phyloP scores from a whole-genome alignment of 306 rosid genomes.

The Sicyos edulis region DNA sequence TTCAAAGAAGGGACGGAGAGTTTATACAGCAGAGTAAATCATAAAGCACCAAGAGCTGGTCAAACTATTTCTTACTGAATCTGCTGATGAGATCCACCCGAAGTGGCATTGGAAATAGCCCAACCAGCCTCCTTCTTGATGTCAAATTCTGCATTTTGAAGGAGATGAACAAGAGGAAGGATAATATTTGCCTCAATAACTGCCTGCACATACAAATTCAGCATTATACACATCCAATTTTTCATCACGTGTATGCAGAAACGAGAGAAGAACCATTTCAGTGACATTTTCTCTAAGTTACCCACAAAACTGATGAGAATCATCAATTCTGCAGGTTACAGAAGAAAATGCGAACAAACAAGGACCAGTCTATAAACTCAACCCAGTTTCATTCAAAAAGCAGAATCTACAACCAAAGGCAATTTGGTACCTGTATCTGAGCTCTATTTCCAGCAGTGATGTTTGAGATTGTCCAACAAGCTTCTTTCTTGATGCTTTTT shows the following conservation, averaged over 20 bases:
- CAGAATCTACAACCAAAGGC: conserved; percentile 6
- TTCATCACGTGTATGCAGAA: not conserved
- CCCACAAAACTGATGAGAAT: not conserved
- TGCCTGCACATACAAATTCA: conserved; percentile 36
- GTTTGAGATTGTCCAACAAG: conserved; percentile 70
- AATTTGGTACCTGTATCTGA: conserved; percentile 52
- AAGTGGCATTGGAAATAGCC: conserved; percentile 69
- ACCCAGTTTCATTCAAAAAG: not conserved
- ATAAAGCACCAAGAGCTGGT: not conserved
- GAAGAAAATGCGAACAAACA: not conserved
- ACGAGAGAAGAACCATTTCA: not conserved
- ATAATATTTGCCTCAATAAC: conserved; percentile 52
- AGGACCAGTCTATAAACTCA: not conserved
- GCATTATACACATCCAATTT: not conserved
- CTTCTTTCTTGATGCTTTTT: conserved; percentile 63
- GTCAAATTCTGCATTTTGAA: conserved; percentile 55
- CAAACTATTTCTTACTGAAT: conserved; percentile 41
- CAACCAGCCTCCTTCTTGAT: conserved; percentile 77
- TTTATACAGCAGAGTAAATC: not conserved
- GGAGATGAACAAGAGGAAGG: conserved; percentile 51
- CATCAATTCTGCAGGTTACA: not conserved
- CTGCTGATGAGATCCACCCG: conserved; percentile 66
- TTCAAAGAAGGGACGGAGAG: not conserved
- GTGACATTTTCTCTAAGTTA: not conserved
- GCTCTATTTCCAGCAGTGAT: conserved; percentile 61